Evolutionary conservation across 345 rosid genomes (phyloP), one percentile per base, ranked within the genome.

Genomic region (Lepidium didymum): DNA sequence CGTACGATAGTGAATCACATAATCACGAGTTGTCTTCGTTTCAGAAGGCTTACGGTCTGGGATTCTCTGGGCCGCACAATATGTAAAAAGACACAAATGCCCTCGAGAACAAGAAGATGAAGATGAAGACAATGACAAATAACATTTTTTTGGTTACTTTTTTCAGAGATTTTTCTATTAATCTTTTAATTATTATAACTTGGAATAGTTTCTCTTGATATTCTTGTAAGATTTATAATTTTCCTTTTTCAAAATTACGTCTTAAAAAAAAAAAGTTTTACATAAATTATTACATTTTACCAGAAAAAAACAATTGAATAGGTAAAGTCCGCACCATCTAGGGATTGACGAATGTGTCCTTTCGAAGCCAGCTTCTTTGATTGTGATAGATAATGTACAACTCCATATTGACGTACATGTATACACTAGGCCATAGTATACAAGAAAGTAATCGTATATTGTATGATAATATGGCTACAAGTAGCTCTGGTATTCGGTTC

Each of bases 1-100:
- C 77, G 37, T 86, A 75, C 77, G 82, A 78, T 74, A 82, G 69
- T 62, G 76, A 51, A 29, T 37, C 79, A 9, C 66, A 71, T 42
- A 5, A 67, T 72, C 65, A 72, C 60, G 54, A 53, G 55, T 42
- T 66, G 75, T 72, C 78, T 56, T 68, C 76, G 72, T 70, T 69
- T 64, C 71, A 80, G 77, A 84, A 72, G 74, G 80, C 83, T 55
- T 87, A 77, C 34, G 81, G 74, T 59, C 70, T 85, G 47, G 85
- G 86, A 69, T 85, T 77, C 71, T 66, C 77, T 45, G 85, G 77
- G 55, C 64, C 82, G 73, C 69, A 51, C 4, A 15, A 7, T 51
- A 66, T 59, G 61, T 73, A 35, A 65, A 27, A 51, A 64, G 72
- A 64, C 49, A 56, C 11, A 47, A 64, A 31, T 57, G 40, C 47